These are phyloP conservation scores for Macrophomina pseudophaseolina DNA, from an alignment of 2,329 filamentous ascomycete genomes.

Conservation along the genomic window DNA sequence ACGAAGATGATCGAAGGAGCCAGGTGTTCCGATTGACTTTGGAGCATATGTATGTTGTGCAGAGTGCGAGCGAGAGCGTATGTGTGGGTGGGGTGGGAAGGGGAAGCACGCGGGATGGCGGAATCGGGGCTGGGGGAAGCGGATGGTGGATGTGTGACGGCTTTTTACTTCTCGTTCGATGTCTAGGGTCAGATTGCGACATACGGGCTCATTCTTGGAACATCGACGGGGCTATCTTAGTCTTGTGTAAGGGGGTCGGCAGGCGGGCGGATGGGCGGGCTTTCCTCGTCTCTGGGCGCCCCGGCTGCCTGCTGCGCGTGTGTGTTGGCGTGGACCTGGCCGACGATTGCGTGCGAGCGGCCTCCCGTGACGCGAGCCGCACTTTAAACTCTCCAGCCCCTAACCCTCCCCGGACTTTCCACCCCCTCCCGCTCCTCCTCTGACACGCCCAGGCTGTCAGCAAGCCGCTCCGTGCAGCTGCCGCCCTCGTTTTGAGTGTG, in stretches of 20 bases:
- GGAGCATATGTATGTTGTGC: not conserved
- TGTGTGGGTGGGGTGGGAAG: not conserved
- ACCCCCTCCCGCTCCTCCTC: not conserved
- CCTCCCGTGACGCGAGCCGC: slow-evolving; percentile 10
- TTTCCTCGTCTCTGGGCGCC: not conserved
- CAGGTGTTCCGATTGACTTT: not conserved
- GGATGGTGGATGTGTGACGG: not conserved
- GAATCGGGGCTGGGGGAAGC: not conserved
- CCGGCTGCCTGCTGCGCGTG: not conserved
- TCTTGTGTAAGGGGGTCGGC: not conserved
- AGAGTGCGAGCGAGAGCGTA: not conserved
- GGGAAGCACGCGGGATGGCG: not conserved
- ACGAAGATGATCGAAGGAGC: not conserved
- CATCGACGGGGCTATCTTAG: not conserved
- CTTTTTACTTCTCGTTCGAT: not conserved
- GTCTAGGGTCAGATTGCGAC: slow-evolving; percentile 23
- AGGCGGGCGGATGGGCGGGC: not conserved
- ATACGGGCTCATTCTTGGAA: slow-evolving; percentile 10
- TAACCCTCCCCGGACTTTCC: not conserved
- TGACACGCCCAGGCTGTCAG: not conserved
- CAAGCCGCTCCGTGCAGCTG: no score
- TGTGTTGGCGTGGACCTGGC: not conserved
- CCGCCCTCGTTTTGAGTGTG: no score
- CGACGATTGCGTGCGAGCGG: slow-evolving; percentile 15
- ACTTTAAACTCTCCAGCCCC: not conserved